phyloP scores from a whole-genome alignment of 163 green algal species.

The Scenedesmus sp. region DNA sequence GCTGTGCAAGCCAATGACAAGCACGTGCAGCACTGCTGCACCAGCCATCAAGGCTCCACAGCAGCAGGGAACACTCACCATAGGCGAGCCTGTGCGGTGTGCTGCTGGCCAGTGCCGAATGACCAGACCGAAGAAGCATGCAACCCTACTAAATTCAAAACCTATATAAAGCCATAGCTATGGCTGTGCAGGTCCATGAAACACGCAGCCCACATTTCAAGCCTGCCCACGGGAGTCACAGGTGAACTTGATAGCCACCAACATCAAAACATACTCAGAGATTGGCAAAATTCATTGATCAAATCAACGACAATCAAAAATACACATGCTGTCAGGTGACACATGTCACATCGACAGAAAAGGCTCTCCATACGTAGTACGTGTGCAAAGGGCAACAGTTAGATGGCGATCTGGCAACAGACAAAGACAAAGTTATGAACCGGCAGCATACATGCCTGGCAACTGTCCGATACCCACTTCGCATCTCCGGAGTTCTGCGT shows the following conservation, averaged over 20 bases:
- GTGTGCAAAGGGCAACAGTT: background rate
- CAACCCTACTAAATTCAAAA: background rate
- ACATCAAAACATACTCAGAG: background rate
- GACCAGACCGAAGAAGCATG: conserved; percentile 11
- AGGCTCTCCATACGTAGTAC: background rate
- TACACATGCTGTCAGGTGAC: background rate
- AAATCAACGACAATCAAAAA: background rate
- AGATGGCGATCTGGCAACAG: no score
- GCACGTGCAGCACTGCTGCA: background rate
- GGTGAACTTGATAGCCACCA: background rate
- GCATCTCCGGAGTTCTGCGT: background rate
- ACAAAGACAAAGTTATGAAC: background rate
- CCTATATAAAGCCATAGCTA: background rate
- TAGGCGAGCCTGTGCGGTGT: background rate
- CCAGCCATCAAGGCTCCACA: background rate
- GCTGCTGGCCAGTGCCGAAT: background rate
- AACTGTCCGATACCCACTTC: background rate
- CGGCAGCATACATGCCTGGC: background rate
- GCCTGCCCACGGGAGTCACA: background rate
- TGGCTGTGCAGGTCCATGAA: background rate
- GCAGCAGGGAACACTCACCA: conserved; percentile 1
- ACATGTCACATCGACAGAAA: background rate
- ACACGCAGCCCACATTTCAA: background rate
- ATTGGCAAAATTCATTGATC: background rate
- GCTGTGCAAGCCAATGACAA: background rate